These are phyloP conservation scores for Aaosphaeria pasadenensis DNA, from an alignment of 2,329 filamentous ascomycete species.

Conservation along the genomic window DNA sequence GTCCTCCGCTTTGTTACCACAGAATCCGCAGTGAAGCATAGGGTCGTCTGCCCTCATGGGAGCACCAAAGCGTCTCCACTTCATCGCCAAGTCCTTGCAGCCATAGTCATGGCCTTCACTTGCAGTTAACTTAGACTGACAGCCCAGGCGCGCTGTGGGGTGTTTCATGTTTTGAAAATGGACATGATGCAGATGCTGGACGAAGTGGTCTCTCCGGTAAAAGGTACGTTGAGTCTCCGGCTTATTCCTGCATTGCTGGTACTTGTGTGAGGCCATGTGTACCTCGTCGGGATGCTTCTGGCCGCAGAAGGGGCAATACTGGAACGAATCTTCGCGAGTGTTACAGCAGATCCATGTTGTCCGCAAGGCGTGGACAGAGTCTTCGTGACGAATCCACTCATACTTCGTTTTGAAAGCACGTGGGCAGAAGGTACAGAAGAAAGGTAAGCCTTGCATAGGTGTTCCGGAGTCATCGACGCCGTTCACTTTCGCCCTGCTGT, in stretches of 20 bases:
- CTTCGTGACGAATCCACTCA: constrained; percentile 37
- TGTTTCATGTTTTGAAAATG: constrained; percentile 34
- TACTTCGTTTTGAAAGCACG: constrained; percentile 37
- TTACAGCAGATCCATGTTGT: constrained; percentile 38
- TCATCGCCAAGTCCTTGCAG: constrained; percentile 34
- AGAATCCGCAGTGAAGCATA: constrained; percentile 36
- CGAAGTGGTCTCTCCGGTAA: constrained; percentile 25
- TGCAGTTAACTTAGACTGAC: constrained; percentile 26
- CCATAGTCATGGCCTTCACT: constrained; percentile 30
- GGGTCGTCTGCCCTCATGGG: constrained; percentile 34
- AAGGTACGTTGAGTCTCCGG: constrained; percentile 35
- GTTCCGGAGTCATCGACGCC: constrained; percentile 28
- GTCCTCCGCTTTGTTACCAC: constrained; percentile 25
- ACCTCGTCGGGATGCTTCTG: constrained; percentile 27
- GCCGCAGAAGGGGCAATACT: constrained; percentile 31
- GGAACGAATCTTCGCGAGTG: constrained; percentile 14
- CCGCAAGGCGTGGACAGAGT: constrained; percentile 35
- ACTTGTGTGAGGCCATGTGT: constrained; percentile 34
- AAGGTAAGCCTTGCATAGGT: constrained; percentile 28
- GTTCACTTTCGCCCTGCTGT: constrained; percentile 23
- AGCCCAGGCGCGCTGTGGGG: constrained; percentile 29
- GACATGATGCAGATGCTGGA: constrained; percentile 9
- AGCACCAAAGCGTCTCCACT: constrained; percentile 32
- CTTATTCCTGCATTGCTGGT: constrained; percentile 32
- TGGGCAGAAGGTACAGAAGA: constrained; percentile 36